Conservation (phyloP, 768 basidiomycete species). For the Exsudoporus frostii region DNA sequence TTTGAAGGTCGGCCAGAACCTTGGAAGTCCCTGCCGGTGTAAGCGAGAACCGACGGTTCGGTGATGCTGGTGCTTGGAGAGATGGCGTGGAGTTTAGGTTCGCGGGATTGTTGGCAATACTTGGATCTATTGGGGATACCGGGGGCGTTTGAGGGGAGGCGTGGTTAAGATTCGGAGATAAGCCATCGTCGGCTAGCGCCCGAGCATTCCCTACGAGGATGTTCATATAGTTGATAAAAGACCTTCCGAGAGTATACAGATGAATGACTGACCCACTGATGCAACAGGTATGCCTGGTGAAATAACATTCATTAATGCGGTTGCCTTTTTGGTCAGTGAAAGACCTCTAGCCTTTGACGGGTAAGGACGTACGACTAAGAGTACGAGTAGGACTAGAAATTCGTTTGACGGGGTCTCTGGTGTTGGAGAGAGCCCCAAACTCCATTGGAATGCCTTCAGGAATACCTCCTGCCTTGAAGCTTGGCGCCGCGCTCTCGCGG, state of each 20-base stretch:
- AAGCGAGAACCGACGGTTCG: conserved; percentile 58
- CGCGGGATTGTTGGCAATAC: conserved; percentile 22
- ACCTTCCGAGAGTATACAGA: neutral
- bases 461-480: conserved; percentile 51
- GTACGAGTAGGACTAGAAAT: conserved; percentile 72
- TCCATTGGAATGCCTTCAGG: conserved; percentile 70
- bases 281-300: conserved; percentile 69
- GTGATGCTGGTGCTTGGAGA: conserved; percentile 43
- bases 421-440: conserved; percentile 42
- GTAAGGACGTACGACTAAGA: conserved; percentile 64
- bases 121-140: conserved; percentile 36
- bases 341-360: conserved; percentile 18
- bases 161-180: conserved; percentile 33
- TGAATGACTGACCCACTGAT: conserved; percentile 61
- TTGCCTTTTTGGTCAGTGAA: conserved; percentile 20
- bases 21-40: conserved; percentile 82
- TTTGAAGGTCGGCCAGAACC: conserved; percentile 83
- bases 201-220: conserved; percentile 70
- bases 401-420: conserved; percentile 45
- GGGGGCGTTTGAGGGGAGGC: conserved; percentile 32
- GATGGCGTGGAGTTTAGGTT: conserved; percentile 36
- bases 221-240: conserved; percentile 14
- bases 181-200: conserved; percentile 73
- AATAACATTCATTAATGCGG: conserved; percentile 22
- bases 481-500: conserved; percentile 42